These are phyloP conservation scores for Salix exigua DNA, from an alignment of 345 rosid genomes.

Conservation along the genomic window DNA sequence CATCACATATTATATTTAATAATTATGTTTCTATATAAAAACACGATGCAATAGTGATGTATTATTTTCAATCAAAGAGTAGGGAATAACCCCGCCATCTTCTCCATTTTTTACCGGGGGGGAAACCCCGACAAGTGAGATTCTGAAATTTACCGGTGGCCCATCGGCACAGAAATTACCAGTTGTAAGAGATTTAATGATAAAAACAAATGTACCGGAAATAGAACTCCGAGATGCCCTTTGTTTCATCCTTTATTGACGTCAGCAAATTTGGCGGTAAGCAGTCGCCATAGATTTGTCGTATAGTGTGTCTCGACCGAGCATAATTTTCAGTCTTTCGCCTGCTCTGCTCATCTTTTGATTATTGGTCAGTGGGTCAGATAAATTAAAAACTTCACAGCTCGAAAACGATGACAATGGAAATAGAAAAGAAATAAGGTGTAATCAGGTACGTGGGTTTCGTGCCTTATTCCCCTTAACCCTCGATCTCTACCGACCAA, in stretches of 20 bases:
- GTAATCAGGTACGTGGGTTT: not conserved
- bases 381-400: not conserved
- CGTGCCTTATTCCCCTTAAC: not conserved
- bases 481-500: not conserved
- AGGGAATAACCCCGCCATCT: no score
- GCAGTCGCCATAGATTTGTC: conserved; percentile 20
- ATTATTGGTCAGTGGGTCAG: not conserved
- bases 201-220: not conserved
- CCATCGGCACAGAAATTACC: no score
- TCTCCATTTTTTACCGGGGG: no score
- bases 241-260: no score
- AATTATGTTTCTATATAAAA: no score
- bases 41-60: no score
- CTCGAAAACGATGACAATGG: not conserved
- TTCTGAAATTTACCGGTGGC: no score
- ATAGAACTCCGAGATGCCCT: not conserved
- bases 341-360: not conserved
- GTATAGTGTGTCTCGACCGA: not conserved
- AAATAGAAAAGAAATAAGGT: not conserved
- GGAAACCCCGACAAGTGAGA: no score
- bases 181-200: not conserved
- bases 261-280: conserved; percentile 6
- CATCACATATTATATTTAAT: no score
- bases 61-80: no score
- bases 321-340: not conserved